Base-by-base conservation (phyloP, 2,329 filamentous ascomycete species). In the Alternaria angustiovoidea region DNA sequence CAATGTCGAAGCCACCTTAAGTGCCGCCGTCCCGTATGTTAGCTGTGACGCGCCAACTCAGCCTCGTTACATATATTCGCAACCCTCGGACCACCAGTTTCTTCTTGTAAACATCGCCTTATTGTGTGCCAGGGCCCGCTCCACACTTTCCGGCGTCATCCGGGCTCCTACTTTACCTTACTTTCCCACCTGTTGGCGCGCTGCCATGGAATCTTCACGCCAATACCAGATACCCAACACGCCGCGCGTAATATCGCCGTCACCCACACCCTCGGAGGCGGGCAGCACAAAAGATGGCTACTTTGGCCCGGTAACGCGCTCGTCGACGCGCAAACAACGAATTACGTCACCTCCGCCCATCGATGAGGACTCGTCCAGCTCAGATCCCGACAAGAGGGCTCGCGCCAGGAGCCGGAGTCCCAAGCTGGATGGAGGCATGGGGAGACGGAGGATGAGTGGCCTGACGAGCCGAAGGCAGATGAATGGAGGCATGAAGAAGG, bases 181-280 rank as follows among this genome's bases (percentile, higher is more conserved):
- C 39, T 90, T 90, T 61, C 64, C 69, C 32, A 68, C 66, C 59
- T 78, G 75, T 64, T 78, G 74, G 73, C 75, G 71, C 54, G 67
- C 70, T 54, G 74, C 75, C 61, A 82, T 82, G 70, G 73, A 77
- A 59, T 68, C 78, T 44, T 85, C 86, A 76, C 80, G 82, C 48
- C 81, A 82, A 70, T 82, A 86, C 65, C 82, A 83, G 68, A 83
- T 95, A 59, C 93, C 94, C 58, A 86, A 86, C 58, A 95, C 91
- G 57, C 93, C 93, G 72, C 90, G 93, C 74, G 91, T 97, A 69
- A 96, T 95, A 69, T 96, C 93, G 12, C 93, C 94, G 41, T 95
- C 93, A 56, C 93, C 94, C 41, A 77, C 76, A 32, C 83, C 83
- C 69, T 78, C 75, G 22, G 79, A 81, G 59, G 75, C 75, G 42